Base-by-base conservation (phyloP, 1,284 basidiomycete species). In the Leccinum subatratum region DNA sequence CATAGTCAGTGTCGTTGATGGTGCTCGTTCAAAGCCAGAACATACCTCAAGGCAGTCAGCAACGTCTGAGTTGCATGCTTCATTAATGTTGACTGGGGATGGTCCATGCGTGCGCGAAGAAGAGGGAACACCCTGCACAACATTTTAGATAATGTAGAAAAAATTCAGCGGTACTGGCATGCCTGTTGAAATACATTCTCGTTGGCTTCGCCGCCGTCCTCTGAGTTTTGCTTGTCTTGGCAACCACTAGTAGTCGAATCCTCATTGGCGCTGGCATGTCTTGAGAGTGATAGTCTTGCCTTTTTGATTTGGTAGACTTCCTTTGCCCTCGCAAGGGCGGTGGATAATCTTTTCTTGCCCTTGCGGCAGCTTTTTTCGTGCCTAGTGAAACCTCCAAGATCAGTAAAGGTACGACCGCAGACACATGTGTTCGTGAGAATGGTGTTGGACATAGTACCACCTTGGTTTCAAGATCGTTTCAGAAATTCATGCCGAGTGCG, bases 51-150 rank as follows among this genome's bases (percentile, higher is more conserved):
- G 12, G 20, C 3, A 22, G 14, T 22, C 14, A 22, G 51, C 51
- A 54, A 22, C 51, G 22, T 54, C 22, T 0, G 42, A 42, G 42
- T 0, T 18, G 51, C 22, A 0, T 14, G 20, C 11, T 54, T 54
- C 51, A 22, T 54, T 0, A 22, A 0, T 22, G 0, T 54, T 0
- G 20, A 20, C 22, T 7, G 20, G 22, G 0, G 20, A 54, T 22
- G n/a, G 51, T 14, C 14, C 20, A 54, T 54, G 51, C 22, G n/a
- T 22, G 12, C 51, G 14, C 0, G 51, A 54, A 54, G 22, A 54
- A 22, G 20, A 22, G 51, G 51, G 0, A 0, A 54, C 51, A 12
- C 22, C 22, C 51, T 54, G 20, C 51, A 54, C n/a, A 54, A 7
- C 0, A 0, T 54, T 54, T 54, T 14, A 54, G 51, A 54, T 14